Conservation (phyloP, 2,329 filamentous ascomycete genomes). For the Penicillium capsulatum region DNA sequence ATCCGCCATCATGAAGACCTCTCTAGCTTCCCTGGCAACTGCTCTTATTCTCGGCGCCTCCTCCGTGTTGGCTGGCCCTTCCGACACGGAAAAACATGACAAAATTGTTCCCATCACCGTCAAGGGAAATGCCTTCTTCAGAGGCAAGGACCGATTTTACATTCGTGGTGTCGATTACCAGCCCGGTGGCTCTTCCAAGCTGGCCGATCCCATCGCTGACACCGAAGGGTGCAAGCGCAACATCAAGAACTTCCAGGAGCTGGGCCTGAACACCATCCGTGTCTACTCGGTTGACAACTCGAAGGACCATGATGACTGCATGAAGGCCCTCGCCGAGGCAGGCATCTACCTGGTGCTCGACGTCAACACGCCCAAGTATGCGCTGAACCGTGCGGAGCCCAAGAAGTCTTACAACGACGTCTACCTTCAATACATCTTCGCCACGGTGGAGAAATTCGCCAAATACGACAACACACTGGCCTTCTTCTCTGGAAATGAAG, state of each 20-base stretch:
- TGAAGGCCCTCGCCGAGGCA: slow-evolving; percentile 72
- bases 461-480: slow-evolving; percentile 82
- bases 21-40: slow-evolving; percentile 42
- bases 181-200: slow-evolving; percentile 59
- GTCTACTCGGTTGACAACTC: slow-evolving; percentile 92
- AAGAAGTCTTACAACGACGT: slow-evolving; percentile 75
- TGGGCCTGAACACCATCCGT: slow-evolving; percentile 86
- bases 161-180: slow-evolving; percentile 59
- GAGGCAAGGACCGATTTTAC: slow-evolving; percentile 55
- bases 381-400: slow-evolving; percentile 74
- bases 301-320: slow-evolving; percentile 75
- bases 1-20: slow-evolving; percentile 52
- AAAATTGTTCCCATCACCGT: slow-evolving; percentile 55
- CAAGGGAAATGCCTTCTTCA: slow-evolving; percentile 65
- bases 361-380: slow-evolving; percentile 87
- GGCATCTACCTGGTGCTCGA: slow-evolving; percentile 91
- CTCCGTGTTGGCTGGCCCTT: slow-evolving; percentile 44
- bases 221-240: slow-evolving; percentile 68
- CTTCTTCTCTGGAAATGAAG: slow-evolving; percentile 79
- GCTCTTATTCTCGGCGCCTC: slow-evolving; percentile 46
- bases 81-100: slow-evolving; percentile 37
- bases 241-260: slow-evolving; percentile 73
- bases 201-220: slow-evolving; percentile 73
- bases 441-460: slow-evolving; percentile 78
- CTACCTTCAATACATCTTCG: slow-evolving; percentile 82